Evolutionary conservation across 495 filamentous ascomycete species (phyloP).

Genomic region (Penicillium egyptiacum): DNA sequence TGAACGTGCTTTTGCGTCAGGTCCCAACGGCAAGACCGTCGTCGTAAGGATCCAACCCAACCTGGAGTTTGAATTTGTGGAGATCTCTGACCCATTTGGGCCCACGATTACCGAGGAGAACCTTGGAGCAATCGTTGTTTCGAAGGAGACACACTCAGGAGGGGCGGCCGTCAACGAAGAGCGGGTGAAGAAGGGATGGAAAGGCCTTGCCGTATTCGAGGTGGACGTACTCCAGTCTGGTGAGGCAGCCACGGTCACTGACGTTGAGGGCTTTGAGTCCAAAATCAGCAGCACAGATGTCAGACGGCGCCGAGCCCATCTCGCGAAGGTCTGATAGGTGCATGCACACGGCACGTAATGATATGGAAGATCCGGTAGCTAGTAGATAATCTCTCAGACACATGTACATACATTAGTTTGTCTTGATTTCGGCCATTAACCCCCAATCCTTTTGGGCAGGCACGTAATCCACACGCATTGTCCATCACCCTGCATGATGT

Average conservation of each 20-base stretch:
- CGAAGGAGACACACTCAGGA: conserved; percentile 82
- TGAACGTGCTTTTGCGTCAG: conserved; percentile 39
- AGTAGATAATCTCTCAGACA: conserved; percentile 14
- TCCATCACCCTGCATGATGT: conserved; percentile 36
- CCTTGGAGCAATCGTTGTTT: conserved; percentile 81
- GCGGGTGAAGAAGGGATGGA: conserved; percentile 76
- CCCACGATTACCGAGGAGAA: conserved; percentile 83
- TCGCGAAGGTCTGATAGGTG: conserved; percentile 33
- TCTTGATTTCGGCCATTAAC: conserved; percentile 26
- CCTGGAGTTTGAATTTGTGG: conserved; percentile 66
- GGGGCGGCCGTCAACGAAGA: conserved; percentile 81
- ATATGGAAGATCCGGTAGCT: conserved; percentile 11
- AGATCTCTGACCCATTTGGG: conserved; percentile 86
- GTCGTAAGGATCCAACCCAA: conserved; percentile 46
- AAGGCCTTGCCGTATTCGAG: conserved; percentile 74
- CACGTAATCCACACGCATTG: conserved; percentile 20
- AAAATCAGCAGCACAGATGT: conserved; percentile 91
- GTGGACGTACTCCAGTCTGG: conserved; percentile 84
- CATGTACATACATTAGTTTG: conserved; percentile 13
- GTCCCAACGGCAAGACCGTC: conserved; percentile 53
- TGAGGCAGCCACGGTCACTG: conserved; percentile 43
- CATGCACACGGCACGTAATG: neutral
- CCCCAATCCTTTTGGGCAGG: conserved; percentile 17
- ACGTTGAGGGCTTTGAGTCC: conserved; percentile 59
- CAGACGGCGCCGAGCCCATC: conserved; percentile 50